Percentiles rank a stretch among this genome's conserved stretches.
Conservation (phyloP, 2,329 filamentous ascomycete species). For the Plenodomus biglobosus region DNA sequence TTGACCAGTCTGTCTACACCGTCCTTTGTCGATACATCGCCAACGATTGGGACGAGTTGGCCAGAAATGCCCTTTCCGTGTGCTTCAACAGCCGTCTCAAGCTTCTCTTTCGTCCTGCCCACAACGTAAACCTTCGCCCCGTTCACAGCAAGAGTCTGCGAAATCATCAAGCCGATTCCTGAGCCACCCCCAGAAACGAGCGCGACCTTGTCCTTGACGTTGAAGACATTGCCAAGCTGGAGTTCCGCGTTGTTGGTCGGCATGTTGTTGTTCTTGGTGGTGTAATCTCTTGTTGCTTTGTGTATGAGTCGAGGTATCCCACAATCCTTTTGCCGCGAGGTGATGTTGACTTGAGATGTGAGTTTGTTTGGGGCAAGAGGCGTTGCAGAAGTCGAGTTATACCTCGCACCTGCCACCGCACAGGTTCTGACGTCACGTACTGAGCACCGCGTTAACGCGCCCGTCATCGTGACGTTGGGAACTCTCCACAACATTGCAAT, state of each 20-base stretch:
- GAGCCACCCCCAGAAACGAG: conserved; percentile 50
- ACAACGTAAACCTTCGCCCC: conserved; percentile 53
- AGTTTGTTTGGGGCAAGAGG: neutral
- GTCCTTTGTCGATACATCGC: conserved; percentile 50
- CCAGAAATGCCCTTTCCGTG: conserved; percentile 50
- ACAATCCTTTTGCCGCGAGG: no score
- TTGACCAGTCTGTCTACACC: conserved; percentile 48
- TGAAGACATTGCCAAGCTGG: conserved; percentile 37
- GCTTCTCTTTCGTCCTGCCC: conserved; percentile 52
- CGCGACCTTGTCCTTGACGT: conserved; percentile 46
- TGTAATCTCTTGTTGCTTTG: conserved; percentile 11
- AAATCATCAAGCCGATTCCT: conserved; percentile 48
- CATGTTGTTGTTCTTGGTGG: conserved; percentile 36
- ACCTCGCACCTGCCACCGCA: neutral
- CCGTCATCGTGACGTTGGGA: neutral
- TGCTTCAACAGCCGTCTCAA: conserved; percentile 49
- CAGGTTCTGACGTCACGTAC: neutral
- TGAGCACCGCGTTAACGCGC: neutral
- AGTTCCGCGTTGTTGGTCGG: conserved; percentile 39
- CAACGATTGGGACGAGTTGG: conserved; percentile 50
- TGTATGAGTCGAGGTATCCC: neutral
- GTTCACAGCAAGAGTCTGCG: conserved; percentile 52
- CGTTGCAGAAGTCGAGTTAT: neutral
- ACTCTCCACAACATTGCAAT: neutral
- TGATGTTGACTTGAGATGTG: neutral